Percentiles rank a stretch among this genome's conserved stretches.
These are phyloP conservation scores for Diplodia sapinea DNA, from an alignment of 2,329 filamentous ascomycete species.

Conservation along the genomic window DNA sequence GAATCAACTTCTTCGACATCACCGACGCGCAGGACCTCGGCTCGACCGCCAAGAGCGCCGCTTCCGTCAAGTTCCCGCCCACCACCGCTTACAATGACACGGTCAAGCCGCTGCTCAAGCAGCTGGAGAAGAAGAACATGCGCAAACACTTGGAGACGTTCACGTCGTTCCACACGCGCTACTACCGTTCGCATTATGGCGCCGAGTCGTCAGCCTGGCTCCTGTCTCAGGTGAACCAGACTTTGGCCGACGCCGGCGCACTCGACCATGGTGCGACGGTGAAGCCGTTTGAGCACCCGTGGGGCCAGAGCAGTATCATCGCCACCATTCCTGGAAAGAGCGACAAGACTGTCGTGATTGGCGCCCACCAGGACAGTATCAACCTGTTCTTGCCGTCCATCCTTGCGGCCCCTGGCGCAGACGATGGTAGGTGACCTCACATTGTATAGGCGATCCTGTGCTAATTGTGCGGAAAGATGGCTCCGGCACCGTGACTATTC, in stretches of 20 bases:
- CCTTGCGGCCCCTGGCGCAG: slow-evolving; percentile 86
- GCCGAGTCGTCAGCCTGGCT: slow-evolving; percentile 89
- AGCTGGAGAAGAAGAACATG: slow-evolving; percentile 79
- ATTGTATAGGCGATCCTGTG: neutral
- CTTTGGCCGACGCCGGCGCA: slow-evolving; percentile 74
- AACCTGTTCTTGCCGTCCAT: slow-evolving; percentile 88
- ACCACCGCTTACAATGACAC: slow-evolving; percentile 69
- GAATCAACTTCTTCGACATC: slow-evolving; percentile 92
- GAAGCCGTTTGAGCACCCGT: slow-evolving; percentile 77
- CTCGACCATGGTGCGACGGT: slow-evolving; percentile 70
- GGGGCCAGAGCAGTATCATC: slow-evolving; percentile 90
- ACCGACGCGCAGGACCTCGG: slow-evolving; percentile 75
- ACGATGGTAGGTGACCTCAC: slow-evolving; percentile 60
- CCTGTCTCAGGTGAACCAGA: slow-evolving; percentile 72
- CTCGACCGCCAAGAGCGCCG: slow-evolving; percentile 40
- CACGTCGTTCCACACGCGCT: slow-evolving; percentile 79
- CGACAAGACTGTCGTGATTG: slow-evolving; percentile 84
- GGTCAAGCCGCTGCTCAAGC: slow-evolving; percentile 69
- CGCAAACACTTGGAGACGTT: slow-evolving; percentile 76
- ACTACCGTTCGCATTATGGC: slow-evolving; percentile 80
- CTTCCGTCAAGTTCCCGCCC: slow-evolving; percentile 68
- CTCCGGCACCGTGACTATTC: slow-evolving; percentile 89
- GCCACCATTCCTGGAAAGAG: slow-evolving; percentile 86
- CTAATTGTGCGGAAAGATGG: slow-evolving; percentile 62
- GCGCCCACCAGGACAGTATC: slow-evolving; percentile 93